Evolutionary conservation across 2,329 filamentous ascomycete species (phyloP), one percentile per base, ranked within the genome.

Genomic region (Berkeleyomyces rouxiae): DNA sequence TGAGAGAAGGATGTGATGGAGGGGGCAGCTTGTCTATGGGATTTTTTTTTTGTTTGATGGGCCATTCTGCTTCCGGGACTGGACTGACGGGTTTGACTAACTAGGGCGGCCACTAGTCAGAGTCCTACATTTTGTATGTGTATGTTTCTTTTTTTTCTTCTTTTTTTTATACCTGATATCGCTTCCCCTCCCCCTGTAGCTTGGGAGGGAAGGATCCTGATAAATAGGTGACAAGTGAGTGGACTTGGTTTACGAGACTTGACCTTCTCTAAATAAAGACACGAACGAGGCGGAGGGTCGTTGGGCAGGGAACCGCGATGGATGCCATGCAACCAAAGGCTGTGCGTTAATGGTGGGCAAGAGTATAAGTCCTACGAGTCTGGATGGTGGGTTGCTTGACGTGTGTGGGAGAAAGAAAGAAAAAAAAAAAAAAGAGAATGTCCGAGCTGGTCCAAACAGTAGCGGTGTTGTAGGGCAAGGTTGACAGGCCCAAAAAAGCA

Each of bases 311-410:
- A 39, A 13, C 16, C 11, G 11, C 43, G 11, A 46, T 46, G 43
- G 43, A 46, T 23, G 23, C 23, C 23, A 84, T 33, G 82, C 96
- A 57, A 77, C 96, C 63, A 91, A 47, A 4, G 46, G 31, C 46
- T 47, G 31, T 23, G 23, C 23, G 23, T 23, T 23, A 23, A 23
- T 23, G 23, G 23, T 23, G 23, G 23, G 23, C 23, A 23, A 23
- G 23, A 23, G 23, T 23, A 23, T 23, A 23, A 2, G 23, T 23
- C 23, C 23, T 23, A 23, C 23, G 23, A 23, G 23, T 23, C 23
- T 23, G 23, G 23, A 23, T 23, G 23, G 23, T 23, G 23, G 23
- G 23, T 23, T 23, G 23, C 23, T 23, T 23, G 23, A 23, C 23
- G 23, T 23, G 23, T 23, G 23, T 23, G 23, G 23, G 23, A 23